These are phyloP conservation scores for Misopates orontium DNA, from an alignment of 257 asterid genomes.

Conservation along the genomic window DNA sequence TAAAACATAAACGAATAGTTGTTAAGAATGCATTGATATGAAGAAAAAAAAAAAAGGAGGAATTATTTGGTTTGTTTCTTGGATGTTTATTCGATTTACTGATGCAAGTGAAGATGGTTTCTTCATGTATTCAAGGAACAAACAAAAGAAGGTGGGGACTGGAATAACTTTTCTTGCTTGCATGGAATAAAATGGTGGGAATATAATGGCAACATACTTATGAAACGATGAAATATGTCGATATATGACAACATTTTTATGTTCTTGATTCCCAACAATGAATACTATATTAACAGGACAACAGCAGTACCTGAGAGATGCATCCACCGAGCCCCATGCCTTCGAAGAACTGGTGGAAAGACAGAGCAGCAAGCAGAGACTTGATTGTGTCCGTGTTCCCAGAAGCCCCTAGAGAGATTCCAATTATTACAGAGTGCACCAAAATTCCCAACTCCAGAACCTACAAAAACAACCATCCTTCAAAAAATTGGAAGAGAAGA, in stretches of 20 bases:
- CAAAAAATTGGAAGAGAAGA: constrained; percentile 30
- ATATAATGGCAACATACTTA: constrained; percentile 27
- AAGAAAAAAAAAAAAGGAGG: too few species aligned
- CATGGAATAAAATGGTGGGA: constrained; percentile 31
- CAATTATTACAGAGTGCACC: constrained; percentile 63
- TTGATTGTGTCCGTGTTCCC: constrained; percentile 39
- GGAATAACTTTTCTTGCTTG: constrained; percentile 32
- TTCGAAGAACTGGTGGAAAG: constrained; percentile 65
- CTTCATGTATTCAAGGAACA: constrained; percentile 1
- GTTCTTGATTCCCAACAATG: constrained; percentile 30
- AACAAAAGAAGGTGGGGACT: constrained; percentile 25
- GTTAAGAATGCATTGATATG: not conserved
- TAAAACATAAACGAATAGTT: not conserved
- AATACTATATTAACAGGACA: constrained; percentile 15
- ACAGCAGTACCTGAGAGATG: constrained; percentile 48
- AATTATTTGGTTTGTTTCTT: not conserved
- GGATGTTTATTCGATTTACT: not conserved
- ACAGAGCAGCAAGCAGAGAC: constrained; percentile 53
- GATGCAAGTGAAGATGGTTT: too few species aligned
- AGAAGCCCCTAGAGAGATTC: constrained; percentile 59
- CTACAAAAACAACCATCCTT: constrained; percentile 26
- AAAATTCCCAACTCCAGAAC: constrained; percentile 64
- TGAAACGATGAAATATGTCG: constrained; percentile 19
- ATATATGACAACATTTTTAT: constrained; percentile 36
- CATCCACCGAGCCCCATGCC: constrained; percentile 80